These are phyloP conservation scores for Fistulinella staudtii DNA, from an alignment of 1,284 basidiomycete genomes.

Conservation along the genomic window DNA sequence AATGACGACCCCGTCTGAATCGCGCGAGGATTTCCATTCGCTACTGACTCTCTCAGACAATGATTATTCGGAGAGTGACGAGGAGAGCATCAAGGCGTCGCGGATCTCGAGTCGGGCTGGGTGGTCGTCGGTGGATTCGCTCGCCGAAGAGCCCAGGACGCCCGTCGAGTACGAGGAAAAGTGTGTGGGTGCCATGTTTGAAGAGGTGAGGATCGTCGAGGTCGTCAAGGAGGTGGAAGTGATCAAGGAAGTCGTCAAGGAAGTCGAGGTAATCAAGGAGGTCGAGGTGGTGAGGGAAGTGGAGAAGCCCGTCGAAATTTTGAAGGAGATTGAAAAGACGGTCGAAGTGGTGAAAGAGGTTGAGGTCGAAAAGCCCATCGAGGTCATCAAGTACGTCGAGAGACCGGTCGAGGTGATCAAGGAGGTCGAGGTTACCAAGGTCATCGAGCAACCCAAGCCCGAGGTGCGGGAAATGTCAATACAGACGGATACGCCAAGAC, in stretches of 20 bases:
- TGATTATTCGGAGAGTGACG: slow-evolving; percentile 55
- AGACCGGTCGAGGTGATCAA: slow-evolving; percentile 24
- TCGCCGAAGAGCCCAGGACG: slow-evolving; percentile 11
- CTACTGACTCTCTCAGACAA: slow-evolving; percentile 69
- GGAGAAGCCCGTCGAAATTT: slow-evolving; percentile 24
- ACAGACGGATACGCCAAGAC: slow-evolving; percentile 72
- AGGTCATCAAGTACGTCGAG: slow-evolving; percentile 28
- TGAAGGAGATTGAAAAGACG: slow-evolving; percentile 28
- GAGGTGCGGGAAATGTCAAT: slow-evolving; percentile 68
- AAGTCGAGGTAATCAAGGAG: slow-evolving; percentile 37
- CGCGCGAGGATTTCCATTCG: slow-evolving; percentile 71
- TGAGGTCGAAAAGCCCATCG: slow-evolving; percentile 24
- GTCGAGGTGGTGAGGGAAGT: slow-evolving; percentile 25
- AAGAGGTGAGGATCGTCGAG: slow-evolving; percentile 29
- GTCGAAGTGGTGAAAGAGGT: slow-evolving; percentile 26
- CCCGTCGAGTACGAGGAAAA: slow-evolving; percentile 39
- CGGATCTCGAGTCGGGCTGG: slow-evolving; percentile 37
- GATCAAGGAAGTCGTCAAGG: slow-evolving; percentile 25
- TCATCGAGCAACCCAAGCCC: slow-evolving; percentile 45
- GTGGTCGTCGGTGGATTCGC: slow-evolving; percentile 24
- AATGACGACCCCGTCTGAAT: slow-evolving; percentile 57
- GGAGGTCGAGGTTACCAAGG: slow-evolving; percentile 28
- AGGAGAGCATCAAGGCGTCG: slow-evolving; percentile 66
- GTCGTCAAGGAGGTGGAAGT: slow-evolving; percentile 28
- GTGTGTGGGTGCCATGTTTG: slow-evolving; percentile 34